Evolutionary conservation across 2,329 filamentous ascomycete species (phyloP), one percentile per base, ranked within the genome.

Genomic region (Neoscytalidium dimidiatum): DNA sequence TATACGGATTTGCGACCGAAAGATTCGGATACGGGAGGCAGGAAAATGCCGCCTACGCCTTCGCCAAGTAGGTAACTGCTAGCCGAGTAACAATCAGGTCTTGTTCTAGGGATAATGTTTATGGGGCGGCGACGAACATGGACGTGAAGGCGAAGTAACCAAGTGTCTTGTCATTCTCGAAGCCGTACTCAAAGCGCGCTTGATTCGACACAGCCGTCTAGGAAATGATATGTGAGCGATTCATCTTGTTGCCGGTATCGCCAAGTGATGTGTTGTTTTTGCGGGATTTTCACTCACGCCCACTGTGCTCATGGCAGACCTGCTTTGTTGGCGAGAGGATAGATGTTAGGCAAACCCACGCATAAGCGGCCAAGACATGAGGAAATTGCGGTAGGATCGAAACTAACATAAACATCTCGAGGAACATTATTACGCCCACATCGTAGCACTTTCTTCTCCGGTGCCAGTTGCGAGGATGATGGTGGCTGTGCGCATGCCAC

Each of bases 1-100:
- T 79, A 79, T 21, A 78, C 69, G 21, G 70, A 72, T 53, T 76
- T 78, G 21, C 77, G 76, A 3, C 77, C 77, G 64, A 78, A 79
- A 2, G 72, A 70, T 66, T 79, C 77, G 0, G 76, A 77, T 66
- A 74, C 76, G 3, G 77, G 76, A 6, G 77, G 74, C 14, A 79
- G 69, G 8, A 79, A 49, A 61, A 79, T 68, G 19, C 71, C 72
- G 23, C 77, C 77, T 19, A 74, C 46, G 8, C 68, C 73, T 63
- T 77, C 74, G 5, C 75, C 76, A 14, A 77, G 67, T 14, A 77
- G 70, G 61, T 75, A 78, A 5, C 62, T 64, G 38, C 9, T 13
- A 14, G 13, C 6, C 13, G 8, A 28, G 8, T 17, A 41, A 41
- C 17, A 26, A 49, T 41, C 38, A 41, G 38, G 38, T 41, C 14